Percentiles rank a stretch among this genome's conserved stretches.
These are phyloP conservation scores for Trichoderma endophyticum DNA, from an alignment of 2,329 filamentous ascomycete genomes.

Conservation along the genomic window DNA sequence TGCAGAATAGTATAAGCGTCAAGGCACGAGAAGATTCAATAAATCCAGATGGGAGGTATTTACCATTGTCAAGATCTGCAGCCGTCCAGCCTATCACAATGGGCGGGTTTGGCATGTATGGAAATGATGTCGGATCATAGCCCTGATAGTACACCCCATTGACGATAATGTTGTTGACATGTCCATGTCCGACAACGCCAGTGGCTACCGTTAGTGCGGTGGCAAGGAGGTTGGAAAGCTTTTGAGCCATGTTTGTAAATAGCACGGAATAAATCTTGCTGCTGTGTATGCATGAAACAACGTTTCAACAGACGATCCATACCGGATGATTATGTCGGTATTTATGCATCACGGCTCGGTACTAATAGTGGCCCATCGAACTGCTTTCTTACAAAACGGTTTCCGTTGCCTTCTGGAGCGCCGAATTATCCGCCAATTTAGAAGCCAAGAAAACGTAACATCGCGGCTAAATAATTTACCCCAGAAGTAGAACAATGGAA, in stretches of 20 bases:
- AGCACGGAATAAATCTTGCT: not conserved
- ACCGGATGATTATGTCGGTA: slow-evolving; percentile 7
- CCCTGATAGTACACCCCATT: slow-evolving; percentile 42
- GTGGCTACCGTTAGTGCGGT: slow-evolving; percentile 7
- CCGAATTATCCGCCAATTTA: not conserved
- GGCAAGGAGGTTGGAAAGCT: not conserved
- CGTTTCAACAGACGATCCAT: not conserved
- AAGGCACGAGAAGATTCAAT: not conserved
- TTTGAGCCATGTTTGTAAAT: slow-evolving; percentile 6
- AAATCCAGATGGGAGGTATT: not conserved
- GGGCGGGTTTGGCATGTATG: slow-evolving; percentile 37
- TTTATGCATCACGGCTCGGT: slow-evolving; percentile 7
- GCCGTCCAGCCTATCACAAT: slow-evolving; percentile 40
- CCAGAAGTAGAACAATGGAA: slow-evolving; percentile 1
- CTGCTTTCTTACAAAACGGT: not conserved
- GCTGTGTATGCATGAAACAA: not conserved
- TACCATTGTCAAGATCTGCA: slow-evolving; percentile 39
- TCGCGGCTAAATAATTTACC: slow-evolving; percentile 13
- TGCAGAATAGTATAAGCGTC: not conserved
- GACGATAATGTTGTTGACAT: slow-evolving; percentile 42
- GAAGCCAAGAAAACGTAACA: not conserved
- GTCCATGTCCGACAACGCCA: slow-evolving; percentile 31
- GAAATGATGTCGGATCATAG: slow-evolving; percentile 38
- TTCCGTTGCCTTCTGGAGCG: not conserved
- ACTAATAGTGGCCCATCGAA: not conserved